A percentile compares a stretch with the other conserved stretches of the same genome.
Evolutionary conservation across 345 rosid species (phyloP).

Genomic region (Salix brachista): DNA sequence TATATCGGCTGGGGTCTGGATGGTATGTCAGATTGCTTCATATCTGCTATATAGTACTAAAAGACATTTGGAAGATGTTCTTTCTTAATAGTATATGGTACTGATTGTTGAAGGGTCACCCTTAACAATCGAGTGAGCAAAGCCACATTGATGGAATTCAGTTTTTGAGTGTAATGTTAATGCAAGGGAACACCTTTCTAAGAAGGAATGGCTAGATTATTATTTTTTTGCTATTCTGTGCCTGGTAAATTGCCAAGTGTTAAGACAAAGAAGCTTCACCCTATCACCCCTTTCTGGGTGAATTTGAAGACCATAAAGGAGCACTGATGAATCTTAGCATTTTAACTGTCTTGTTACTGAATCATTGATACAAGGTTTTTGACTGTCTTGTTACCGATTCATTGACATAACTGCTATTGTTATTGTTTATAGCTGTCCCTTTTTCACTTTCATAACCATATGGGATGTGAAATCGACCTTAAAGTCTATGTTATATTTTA

Average conservation of each 20-base stretch:
- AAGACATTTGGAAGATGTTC: neutral
- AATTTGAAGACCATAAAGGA: neutral
- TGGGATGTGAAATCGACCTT: no score
- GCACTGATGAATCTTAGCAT: neutral
- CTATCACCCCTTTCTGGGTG: neutral
- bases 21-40: constrained; percentile 36
- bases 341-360: neutral
- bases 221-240: neutral
- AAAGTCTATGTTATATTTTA: no score
- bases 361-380: neutral
- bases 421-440: no score
- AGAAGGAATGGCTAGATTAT: neutral
- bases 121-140: neutral
- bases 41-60: neutral
- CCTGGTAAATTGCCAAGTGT: neutral
- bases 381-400: no score
- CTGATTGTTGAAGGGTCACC: neutral
- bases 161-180: neutral
- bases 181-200: neutral
- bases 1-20: constrained; percentile 89
- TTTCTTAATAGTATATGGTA: neutral
- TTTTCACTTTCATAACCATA: no score
- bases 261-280: neutral
- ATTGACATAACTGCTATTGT: no score
- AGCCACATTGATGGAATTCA: neutral